phyloP scores from a whole-genome alignment of 208 protist species.

The Acanthamoeba lenticulata region DNA sequence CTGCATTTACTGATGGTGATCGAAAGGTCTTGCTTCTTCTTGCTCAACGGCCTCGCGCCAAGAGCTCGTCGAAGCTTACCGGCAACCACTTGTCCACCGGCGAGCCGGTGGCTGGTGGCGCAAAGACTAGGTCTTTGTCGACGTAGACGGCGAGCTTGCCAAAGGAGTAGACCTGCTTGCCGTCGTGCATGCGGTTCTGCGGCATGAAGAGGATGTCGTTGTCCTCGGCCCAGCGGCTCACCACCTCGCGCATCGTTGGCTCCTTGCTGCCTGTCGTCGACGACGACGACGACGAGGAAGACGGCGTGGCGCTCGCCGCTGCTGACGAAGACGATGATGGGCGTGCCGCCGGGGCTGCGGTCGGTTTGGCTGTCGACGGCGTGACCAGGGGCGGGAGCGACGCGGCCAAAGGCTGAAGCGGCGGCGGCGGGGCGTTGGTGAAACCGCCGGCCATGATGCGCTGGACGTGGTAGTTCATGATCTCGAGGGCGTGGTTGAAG shows the following conservation, averaged over 20 bases:
- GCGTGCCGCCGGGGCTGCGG: too few relatives aligned
- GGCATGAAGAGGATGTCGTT: slow-evolving; percentile 71
- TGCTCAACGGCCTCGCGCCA: not conserved
- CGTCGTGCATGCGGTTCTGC: slow-evolving; percentile 32
- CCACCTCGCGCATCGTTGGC: slow-evolving; percentile 64
- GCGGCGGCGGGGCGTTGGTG: not conserved
- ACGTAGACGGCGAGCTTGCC: slow-evolving; percentile 41
- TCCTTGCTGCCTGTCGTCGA: not conserved
- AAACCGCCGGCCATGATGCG: slow-evolving; percentile 18
- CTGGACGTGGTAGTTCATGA: slow-evolving; percentile 64
- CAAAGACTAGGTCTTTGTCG: slow-evolving; percentile 66
- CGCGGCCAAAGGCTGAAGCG: not conserved
- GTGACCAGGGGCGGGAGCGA: not conserved
- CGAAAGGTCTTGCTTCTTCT: too few relatives aligned
- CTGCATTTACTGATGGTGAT: too few relatives aligned
- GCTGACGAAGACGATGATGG: too few relatives aligned
- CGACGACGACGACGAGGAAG: not conserved
- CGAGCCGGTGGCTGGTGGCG: not conserved
- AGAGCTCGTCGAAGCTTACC: slow-evolving; percentile 56
- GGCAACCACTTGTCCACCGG: not conserved
- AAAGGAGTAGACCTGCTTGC: slow-evolving; percentile 71
- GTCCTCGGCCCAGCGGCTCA: slow-evolving; percentile 62
- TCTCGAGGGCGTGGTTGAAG: slow-evolving; percentile 70
- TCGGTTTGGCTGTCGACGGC: too few relatives aligned
- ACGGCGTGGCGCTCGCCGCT: not conserved